Conservation (phyloP, 345 rosid species). For the Jatropha curcas region DNA sequence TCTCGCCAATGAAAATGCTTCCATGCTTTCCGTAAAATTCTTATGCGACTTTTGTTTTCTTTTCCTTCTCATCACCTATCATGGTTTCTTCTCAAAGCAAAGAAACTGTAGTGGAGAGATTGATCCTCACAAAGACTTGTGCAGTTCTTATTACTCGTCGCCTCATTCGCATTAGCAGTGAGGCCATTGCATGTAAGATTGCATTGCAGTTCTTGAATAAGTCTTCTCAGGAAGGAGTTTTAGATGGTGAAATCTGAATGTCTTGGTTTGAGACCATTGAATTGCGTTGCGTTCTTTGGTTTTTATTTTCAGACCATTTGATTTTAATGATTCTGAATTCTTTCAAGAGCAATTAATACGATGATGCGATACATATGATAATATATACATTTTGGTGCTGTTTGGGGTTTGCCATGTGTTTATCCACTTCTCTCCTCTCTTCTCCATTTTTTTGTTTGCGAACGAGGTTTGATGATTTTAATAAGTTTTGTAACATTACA, state of each 20-base stretch:
- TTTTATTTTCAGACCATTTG: no score
- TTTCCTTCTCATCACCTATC: slow-evolving; percentile 37
- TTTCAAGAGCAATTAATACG: no score
- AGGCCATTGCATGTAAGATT: slow-evolving; percentile 93
- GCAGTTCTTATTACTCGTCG: slow-evolving; percentile 84
- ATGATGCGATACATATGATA: no score
- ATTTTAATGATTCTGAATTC: no score
- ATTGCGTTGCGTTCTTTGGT: no score
- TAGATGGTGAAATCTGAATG: slow-evolving; percentile 48
- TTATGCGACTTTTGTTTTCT: slow-evolving; percentile 60
- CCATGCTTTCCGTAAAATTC: slow-evolving; percentile 60
- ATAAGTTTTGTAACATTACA: no score
- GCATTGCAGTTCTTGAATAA: slow-evolving; percentile 94
- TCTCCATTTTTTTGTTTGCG: no score
- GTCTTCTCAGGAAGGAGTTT: slow-evolving; percentile 58
- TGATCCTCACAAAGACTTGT: slow-evolving; percentile 84
- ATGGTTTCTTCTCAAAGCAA: slow-evolving; percentile 14
- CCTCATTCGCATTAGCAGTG: slow-evolving; percentile 74
- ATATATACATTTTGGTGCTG: no score
- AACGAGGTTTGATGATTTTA: no score
- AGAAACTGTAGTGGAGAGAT: slow-evolving; percentile 40
- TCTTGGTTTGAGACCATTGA: slow-evolving; percentile 46
- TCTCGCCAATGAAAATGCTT: slow-evolving; percentile 75
- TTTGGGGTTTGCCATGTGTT: no score
- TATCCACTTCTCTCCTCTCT: no score